Evolutionary conservation across 768 basidiomycete species (phyloP).

Genomic region (Panaeolus papilionaceus): DNA sequence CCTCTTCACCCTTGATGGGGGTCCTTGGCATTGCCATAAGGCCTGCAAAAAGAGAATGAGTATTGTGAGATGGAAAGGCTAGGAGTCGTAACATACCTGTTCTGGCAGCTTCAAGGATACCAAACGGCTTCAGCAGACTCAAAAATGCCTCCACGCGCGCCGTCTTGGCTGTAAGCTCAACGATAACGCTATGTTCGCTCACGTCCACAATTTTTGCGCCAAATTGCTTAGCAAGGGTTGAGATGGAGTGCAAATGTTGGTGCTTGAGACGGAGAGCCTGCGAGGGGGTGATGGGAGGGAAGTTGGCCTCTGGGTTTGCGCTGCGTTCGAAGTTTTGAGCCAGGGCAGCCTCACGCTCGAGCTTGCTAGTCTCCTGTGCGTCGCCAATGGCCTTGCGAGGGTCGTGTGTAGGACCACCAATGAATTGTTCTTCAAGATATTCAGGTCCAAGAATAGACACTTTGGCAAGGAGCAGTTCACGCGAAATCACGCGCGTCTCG

Average conservation of each 20-base stretch:
- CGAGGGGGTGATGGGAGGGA: slow-evolving; percentile 66
- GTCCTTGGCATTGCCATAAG: slow-evolving; percentile 99
- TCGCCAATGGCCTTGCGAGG: slow-evolving; percentile 52
- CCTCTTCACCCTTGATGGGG: slow-evolving; percentile 74
- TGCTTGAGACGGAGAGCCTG: slow-evolving; percentile 91
- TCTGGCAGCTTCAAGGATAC: slow-evolving; percentile 92
- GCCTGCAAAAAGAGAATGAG: slow-evolving; percentile 50
- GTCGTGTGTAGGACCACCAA: slow-evolving; percentile 84
- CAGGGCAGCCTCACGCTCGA: slow-evolving; percentile 73
- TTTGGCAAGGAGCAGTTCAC: slow-evolving; percentile 95
- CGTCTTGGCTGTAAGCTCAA: slow-evolving; percentile 95
- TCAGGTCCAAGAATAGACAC: slow-evolving; percentile 97
- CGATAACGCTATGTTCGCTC: slow-evolving; percentile 92
- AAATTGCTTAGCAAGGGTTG: slow-evolving; percentile 85
- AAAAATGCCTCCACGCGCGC: slow-evolving; percentile 92
- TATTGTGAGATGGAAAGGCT: neutral
- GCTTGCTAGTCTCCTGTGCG: slow-evolving; percentile 48
- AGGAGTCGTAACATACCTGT: slow-evolving; percentile 65
- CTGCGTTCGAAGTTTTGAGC: slow-evolving; percentile 81
- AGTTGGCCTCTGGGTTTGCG: slow-evolving; percentile 42
- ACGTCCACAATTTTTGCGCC: slow-evolving; percentile 94
- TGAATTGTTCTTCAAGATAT: slow-evolving; percentile 91
- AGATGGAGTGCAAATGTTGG: slow-evolving; percentile 88
- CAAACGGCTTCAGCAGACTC: slow-evolving; percentile 90
- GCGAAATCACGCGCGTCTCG: slow-evolving; percentile 86